Base-by-base conservation (phyloP, 1,139 yeast species). In the Blastobotrys raffinosifermentans region DNA sequence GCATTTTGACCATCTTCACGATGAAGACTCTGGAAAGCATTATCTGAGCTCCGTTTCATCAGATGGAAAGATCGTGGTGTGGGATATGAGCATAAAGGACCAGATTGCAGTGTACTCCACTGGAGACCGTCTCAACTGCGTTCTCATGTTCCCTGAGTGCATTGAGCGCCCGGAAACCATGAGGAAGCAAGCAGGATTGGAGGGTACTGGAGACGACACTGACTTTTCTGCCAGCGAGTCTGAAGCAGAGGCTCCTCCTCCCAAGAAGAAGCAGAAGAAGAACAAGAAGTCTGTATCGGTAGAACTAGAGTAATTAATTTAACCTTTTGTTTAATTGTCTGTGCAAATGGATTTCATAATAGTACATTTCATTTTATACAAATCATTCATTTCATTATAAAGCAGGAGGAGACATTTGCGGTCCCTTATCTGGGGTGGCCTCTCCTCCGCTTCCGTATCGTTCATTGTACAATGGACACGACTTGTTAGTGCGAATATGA, bases 101-200 rank as follows among this genome's bases (percentile, higher is more conserved):
- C 95, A 87, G 60, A 72, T 86, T 16, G 96, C 96, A 0, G 93
- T 86, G 2, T 89, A 87, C 59, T 86, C 80, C 48, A 75, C 93
- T 18, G 94, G 94, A n/a, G 96, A 91, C 62, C 72, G 98, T 54
- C 72, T 91, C 46, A 91, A 86, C 59, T 89, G 96, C 64, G 80
- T 87, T 13, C 74, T 80, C 10, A 73, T 83, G 19, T 79, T 91
- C 34, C 75, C 84, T 19, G 98, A 91, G 54, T 25, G 14, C 7
- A 6, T 25, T 6, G 98, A 91, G 58, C 80, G 80, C 57, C 60
- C 72, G 20, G 76, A 70, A 7, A 74, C 84, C 13, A 77, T 83
- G 82, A 80, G 77, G 63, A 80, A 81, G 60, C 72, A 85, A 50
- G 68, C 33, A 3, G 69, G 70, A 4, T 39, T 60, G 8, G 70